Conservation (phyloP, 2,329 filamentous ascomycete genomes). For the Periglandula ipomoeae region DNA sequence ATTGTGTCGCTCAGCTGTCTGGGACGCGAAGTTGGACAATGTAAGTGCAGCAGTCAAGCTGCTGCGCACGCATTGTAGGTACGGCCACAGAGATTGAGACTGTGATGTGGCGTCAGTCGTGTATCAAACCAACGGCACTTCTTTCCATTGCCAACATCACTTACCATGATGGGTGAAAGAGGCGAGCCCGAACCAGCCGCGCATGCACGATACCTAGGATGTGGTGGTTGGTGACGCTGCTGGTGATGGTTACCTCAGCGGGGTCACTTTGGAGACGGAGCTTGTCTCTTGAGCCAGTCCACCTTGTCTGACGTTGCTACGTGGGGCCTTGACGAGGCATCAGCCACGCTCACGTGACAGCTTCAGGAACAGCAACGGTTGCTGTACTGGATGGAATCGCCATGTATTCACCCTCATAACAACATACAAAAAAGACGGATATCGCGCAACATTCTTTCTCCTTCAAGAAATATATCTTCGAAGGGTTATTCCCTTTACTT, state of each 20-base stretch:
- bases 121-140: neutral
- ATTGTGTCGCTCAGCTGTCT: slow-evolving; percentile 94
- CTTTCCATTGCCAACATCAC: neutral
- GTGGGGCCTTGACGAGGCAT: slow-evolving; percentile 17
- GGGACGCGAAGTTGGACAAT: slow-evolving; percentile 87
- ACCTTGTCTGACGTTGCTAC: slow-evolving; percentile 21
- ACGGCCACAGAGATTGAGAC: slow-evolving; percentile 96
- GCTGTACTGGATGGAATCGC: too few relatives aligned
- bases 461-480: too few relatives aligned
- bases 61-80: slow-evolving; percentile 91
- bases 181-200: neutral
- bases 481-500: too few relatives aligned
- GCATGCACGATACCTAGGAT: neutral
- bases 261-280: slow-evolving; percentile 13
- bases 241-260: slow-evolving; percentile 11
- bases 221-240: slow-evolving; percentile 8
- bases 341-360: slow-evolving; percentile 2
- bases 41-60: slow-evolving; percentile 90
- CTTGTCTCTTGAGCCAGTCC: slow-evolving; percentile 2
- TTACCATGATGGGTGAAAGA: neutral
- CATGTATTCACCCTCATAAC: too few relatives aligned
- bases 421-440: too few relatives aligned
- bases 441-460: too few relatives aligned
- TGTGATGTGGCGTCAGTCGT: slow-evolving; percentile 20
- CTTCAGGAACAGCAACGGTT: neutral